Evolutionary conservation across 2,329 filamentous ascomycete genomes (phyloP), one percentile per base, ranked within the genome.

Genomic region (Bipolaris bicolor): DNA sequence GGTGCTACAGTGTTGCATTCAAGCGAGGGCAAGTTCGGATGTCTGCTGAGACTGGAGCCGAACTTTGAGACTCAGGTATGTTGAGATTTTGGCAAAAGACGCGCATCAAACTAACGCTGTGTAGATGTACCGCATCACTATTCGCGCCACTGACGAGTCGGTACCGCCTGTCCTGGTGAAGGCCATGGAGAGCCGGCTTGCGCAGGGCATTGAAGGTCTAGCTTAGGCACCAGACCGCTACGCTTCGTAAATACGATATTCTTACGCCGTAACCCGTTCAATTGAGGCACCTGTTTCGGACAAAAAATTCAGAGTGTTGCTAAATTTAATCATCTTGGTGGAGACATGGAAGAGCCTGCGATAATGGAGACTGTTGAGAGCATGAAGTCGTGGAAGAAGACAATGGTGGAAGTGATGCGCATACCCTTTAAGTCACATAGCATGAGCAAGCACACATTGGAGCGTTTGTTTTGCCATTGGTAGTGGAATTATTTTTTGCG

Each of bases 111-210:
- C 57, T 67, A 62, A 72, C 26, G 33, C 26, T n/a, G 3, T 60
- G 7, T 66, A 97, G 95, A 97, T 97, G 92, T 90, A 96, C 70
- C 93, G 95, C 51, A 83, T 98, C 59, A 99, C 95, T 0, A 89
- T 99, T 67, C 86, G 95, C 61, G 95, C 94, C 5, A 99, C 95
- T 1, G 94, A 98, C 70, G 95, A 98, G 72, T 86, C 83, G 31
- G 91, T 99, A 0, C 92, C 95, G 7, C 84, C 86, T 1, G 83
- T 94, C 18, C 76, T 99, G 55, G 81, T 95, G 70, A 93, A 91
- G 76, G 80, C 90, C 56, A 96, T 99, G 92, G 90, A 96, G 72
- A 90, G 94, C 62, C 86, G 90, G 60, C 82, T 98, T 46, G 83
- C 89, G 7, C 81, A 83, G 66, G 84, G 84, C 33, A 69, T 76